Percentiles rank a stretch among this genome's conserved stretches.
Conservation (phyloP, 2,329 filamentous ascomycete species). For the Akanthomyces uredinophilus region DNA sequence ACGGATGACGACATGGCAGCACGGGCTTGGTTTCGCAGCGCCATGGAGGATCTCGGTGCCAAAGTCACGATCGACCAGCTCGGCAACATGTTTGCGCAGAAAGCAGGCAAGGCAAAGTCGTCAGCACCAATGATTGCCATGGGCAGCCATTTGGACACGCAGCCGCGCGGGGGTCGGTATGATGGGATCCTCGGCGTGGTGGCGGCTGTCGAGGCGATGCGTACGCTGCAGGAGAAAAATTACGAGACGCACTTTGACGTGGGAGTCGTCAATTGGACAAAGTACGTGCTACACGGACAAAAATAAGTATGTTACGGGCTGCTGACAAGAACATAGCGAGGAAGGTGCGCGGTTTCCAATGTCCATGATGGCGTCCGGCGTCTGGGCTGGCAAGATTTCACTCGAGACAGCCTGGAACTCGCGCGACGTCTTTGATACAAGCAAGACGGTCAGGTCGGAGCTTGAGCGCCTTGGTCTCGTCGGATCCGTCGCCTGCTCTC, state of each 20-base stretch:
- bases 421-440: slow-evolving; percentile 46
- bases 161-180: slow-evolving; percentile 61
- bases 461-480: slow-evolving; percentile 67
- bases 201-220: slow-evolving; percentile 68
- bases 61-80: slow-evolving; percentile 66
- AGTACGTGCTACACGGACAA: slow-evolving; percentile 35
- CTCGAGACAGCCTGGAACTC: slow-evolving; percentile 57
- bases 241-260: slow-evolving; percentile 66
- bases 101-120: slow-evolving; percentile 53
- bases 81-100: slow-evolving; percentile 74
- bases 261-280: slow-evolving; percentile 74
- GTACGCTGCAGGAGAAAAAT: slow-evolving; percentile 56
- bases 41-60: slow-evolving; percentile 60
- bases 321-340: slow-evolving; percentile 45
- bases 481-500: slow-evolving; percentile 23
- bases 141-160: slow-evolving; percentile 65
- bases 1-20: slow-evolving; percentile 68
- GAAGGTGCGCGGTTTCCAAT: slow-evolving; percentile 76
- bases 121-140: slow-evolving; percentile 59
- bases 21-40: slow-evolving; percentile 72
- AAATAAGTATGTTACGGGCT: not conserved
- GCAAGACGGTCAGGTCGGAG: slow-evolving; percentile 34
- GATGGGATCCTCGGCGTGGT: slow-evolving; percentile 73
- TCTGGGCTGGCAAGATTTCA: slow-evolving; percentile 67
- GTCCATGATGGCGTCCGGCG: slow-evolving; percentile 70